Evolutionary conservation across 192 early-diverging fungal genomes (phyloP).

Genomic region (Diversispora epigaea): DNA sequence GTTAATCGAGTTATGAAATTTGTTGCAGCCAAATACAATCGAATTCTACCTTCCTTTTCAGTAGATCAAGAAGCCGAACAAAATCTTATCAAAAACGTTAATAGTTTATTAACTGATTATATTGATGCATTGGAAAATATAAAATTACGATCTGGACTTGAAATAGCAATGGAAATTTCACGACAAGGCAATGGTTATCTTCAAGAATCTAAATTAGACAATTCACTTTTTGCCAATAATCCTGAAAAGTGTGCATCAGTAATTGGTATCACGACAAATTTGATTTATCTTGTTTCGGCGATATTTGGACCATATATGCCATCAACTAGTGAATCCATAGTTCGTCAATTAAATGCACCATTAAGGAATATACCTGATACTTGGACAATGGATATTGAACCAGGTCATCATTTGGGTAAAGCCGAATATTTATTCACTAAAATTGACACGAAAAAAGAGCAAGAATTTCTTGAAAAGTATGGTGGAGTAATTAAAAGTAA

Average conservation of each 20-base stretch:
- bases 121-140: slow-evolving; percentile 76
- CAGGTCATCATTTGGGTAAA: slow-evolving; percentile 81
- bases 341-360: slow-evolving; percentile 82
- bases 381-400: slow-evolving; percentile 73
- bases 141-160: slow-evolving; percentile 81
- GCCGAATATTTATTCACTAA: slow-evolving; percentile 89
- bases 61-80: slow-evolving; percentile 61
- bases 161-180: slow-evolving; percentile 90
- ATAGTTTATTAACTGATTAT: slow-evolving; percentile 73
- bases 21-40: slow-evolving; percentile 85
- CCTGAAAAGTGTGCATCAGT: slow-evolving; percentile 86
- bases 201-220: slow-evolving; percentile 91
- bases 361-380: slow-evolving; percentile 72
- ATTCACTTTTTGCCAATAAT: slow-evolving; percentile 76
- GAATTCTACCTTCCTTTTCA: slow-evolving; percentile 65
- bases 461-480: slow-evolving; percentile 77
- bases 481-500: slow-evolving; percentile 55
- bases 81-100: slow-evolving; percentile 79
- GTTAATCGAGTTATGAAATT: slow-evolving; percentile 97
- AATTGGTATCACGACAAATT: slow-evolving; percentile 76
- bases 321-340: slow-evolving; percentile 73
- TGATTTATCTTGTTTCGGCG: slow-evolving; percentile 86
- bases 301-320: slow-evolving; percentile 94
- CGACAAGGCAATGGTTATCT: slow-evolving; percentile 92
- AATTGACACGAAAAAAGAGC: slow-evolving; percentile 84